phyloP scores from a whole-genome alignment of 2,329 filamentous ascomycete genomes.

The Hypomyces rosellus region DNA sequence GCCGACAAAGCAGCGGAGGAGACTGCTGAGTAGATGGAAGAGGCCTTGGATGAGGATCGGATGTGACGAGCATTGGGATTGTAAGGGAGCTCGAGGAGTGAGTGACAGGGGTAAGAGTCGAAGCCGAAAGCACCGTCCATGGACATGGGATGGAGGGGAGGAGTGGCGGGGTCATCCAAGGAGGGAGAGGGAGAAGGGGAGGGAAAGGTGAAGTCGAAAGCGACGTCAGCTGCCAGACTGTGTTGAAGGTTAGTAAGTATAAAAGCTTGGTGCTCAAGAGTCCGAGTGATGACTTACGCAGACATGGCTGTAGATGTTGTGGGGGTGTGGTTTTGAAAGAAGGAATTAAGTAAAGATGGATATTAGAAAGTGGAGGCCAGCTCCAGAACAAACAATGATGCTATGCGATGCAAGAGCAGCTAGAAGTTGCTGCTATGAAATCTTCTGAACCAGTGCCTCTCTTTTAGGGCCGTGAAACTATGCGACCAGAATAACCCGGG shows the following conservation, averaged over 20 bases:
- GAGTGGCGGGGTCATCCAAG: slow-evolving; percentile 24
- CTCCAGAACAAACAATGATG: slow-evolving; percentile 11
- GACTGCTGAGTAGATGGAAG: slow-evolving; percentile 55
- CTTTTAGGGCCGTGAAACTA: no score
- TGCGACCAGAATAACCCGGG: no score
- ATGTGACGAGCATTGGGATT: slow-evolving; percentile 42
- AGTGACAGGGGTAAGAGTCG: slow-evolving; percentile 34
- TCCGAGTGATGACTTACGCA: slow-evolving; percentile 23
- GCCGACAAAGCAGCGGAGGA: slow-evolving; percentile 36
- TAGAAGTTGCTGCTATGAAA: background rate
- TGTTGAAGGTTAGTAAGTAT: background rate
- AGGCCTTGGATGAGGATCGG: slow-evolving; percentile 59
- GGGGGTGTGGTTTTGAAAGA: slow-evolving; percentile 5
- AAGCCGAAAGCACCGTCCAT: slow-evolving; percentile 40
- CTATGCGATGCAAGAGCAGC: slow-evolving; percentile 1
- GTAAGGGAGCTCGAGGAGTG: slow-evolving; percentile 50
- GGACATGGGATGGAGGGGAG: slow-evolving; percentile 18
- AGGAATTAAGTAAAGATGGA: background rate
- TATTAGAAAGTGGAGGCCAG: slow-evolving; percentile 14
- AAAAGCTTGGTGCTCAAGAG: no score
- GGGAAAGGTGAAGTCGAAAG: slow-evolving; percentile 56
- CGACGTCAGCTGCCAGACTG: slow-evolving; percentile 57
- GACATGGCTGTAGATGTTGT: slow-evolving; percentile 23
- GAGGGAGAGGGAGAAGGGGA: slow-evolving; percentile 21
- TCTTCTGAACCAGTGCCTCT: no score